These are phyloP conservation scores for Selenicereus undatus DNA, from an alignment of 148 eudicot species.

Conservation along the genomic window DNA sequence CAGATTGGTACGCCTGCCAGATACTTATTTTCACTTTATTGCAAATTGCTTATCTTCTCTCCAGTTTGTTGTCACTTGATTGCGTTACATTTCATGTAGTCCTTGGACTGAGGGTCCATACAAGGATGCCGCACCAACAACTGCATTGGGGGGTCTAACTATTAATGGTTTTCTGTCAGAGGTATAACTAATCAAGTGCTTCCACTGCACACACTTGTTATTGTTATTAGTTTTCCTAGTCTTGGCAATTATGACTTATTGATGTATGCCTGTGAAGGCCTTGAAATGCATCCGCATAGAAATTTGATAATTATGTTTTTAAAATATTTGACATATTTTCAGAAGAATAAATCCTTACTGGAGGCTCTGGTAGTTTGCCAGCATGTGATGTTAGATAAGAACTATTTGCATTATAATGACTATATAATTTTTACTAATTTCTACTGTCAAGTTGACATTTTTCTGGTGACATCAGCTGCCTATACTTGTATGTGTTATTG, in stretches of 20 bases:
- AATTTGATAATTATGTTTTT: no score
- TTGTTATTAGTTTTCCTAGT: background rate
- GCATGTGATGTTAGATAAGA: background rate
- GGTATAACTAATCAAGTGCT: conserved; percentile 37
- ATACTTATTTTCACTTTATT: background rate
- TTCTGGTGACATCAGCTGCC: background rate
- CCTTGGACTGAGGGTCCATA: conserved; percentile 91
- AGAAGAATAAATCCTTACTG: background rate
- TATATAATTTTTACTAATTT: background rate
- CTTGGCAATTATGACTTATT: background rate
- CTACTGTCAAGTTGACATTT: background rate
- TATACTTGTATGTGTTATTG: background rate
- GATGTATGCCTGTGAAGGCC: background rate
- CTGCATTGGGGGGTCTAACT: conserved; percentile 68
- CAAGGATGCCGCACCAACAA: conserved; percentile 68
- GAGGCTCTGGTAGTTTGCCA: background rate
- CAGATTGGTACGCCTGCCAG: conserved; percentile 56
- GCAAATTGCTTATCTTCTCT: background rate
- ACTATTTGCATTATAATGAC: background rate
- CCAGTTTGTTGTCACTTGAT: background rate
- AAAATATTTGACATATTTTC: no score
- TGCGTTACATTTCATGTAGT: conserved; percentile 34
- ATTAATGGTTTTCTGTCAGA: conserved; percentile 75
- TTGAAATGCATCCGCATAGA: background rate
- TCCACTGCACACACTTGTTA: background rate